Conservation (phyloP, 2,329 filamentous ascomycete genomes). For the Curvularia hawaiiensis region DNA sequence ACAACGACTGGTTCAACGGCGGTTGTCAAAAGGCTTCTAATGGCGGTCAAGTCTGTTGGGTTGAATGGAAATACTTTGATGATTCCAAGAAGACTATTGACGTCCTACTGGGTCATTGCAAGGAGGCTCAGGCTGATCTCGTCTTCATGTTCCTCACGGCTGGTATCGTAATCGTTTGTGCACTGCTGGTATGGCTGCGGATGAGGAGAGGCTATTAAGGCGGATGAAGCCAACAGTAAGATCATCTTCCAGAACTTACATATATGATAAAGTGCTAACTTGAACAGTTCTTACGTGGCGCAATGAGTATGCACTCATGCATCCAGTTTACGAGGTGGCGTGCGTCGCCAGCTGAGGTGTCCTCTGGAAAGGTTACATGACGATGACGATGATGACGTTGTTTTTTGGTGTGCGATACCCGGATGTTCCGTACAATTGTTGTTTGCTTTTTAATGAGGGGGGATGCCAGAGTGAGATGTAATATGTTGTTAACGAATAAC, state of each 20-base stretch:
- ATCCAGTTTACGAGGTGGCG: background rate
- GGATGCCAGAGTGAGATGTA: background rate
- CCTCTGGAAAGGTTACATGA: background rate
- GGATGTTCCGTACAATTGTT: background rate
- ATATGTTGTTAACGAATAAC: background rate
- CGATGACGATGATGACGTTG: background rate
- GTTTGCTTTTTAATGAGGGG: background rate
- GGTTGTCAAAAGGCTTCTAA: constrained; percentile 7
- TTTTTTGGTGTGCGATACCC: background rate
- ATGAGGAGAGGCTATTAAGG: constrained; percentile 20
- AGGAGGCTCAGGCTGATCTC: constrained; percentile 27
- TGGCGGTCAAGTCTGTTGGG: background rate
- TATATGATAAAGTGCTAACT: background rate
- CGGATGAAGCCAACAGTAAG: background rate
- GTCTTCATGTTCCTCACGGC: constrained; percentile 36
- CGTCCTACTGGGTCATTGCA: constrained; percentile 23
- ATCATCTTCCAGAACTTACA: background rate
- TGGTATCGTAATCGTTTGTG: constrained; percentile 19
- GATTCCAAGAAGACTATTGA: background rate
- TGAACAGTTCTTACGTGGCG: background rate
- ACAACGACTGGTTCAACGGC: constrained; percentile 27
- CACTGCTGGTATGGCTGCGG: constrained; percentile 16
- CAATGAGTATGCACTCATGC: background rate
- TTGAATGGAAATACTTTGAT: background rate
- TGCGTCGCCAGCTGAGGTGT: background rate